phyloP scores from a whole-genome alignment of 2,329 filamentous ascomycete species.

The Incumbomyces lentus region DNA sequence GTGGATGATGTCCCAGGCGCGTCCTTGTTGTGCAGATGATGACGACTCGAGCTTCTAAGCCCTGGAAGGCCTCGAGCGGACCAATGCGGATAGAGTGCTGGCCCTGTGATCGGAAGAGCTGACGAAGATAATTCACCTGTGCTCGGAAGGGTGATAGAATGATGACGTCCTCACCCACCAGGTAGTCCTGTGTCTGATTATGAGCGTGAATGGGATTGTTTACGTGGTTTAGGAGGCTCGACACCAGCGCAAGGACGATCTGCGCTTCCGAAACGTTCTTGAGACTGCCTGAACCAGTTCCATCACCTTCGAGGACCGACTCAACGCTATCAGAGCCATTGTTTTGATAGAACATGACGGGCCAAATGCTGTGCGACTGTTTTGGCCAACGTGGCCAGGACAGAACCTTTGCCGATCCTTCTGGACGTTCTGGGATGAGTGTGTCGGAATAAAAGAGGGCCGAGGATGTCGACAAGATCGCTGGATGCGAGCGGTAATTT shows the following conservation, averaged over 20 bases:
- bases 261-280: constrained; percentile 18
- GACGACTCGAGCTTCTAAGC: constrained; percentile 34
- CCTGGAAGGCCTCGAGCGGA: constrained; percentile 38
- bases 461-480: constrained; percentile 34
- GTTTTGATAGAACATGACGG: constrained; percentile 34
- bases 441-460: constrained; percentile 37
- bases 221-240: constrained; percentile 21
- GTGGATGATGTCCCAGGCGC: constrained; percentile 6
- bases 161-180: constrained; percentile 28
- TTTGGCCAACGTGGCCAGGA: constrained; percentile 29
- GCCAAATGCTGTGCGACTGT: constrained; percentile 25
- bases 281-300: constrained; percentile 15
- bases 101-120: constrained; percentile 24
- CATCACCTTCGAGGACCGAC: constrained; percentile 28
- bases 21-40: constrained; percentile 36
- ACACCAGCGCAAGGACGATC: constrained; percentile 12
- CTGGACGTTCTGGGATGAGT: constrained; percentile 30
- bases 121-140: constrained; percentile 33
- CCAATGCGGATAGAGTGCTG: constrained; percentile 35
- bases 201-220: constrained; percentile 11
- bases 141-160: constrained; percentile 38
- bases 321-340: constrained; percentile 31
- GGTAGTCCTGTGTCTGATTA: not conserved
- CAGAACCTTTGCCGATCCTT: constrained; percentile 10
- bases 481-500: constrained; percentile 39